Evolutionary conservation across 345 rosid species (phyloP).

Genomic region (Populus ilicifolia): DNA sequence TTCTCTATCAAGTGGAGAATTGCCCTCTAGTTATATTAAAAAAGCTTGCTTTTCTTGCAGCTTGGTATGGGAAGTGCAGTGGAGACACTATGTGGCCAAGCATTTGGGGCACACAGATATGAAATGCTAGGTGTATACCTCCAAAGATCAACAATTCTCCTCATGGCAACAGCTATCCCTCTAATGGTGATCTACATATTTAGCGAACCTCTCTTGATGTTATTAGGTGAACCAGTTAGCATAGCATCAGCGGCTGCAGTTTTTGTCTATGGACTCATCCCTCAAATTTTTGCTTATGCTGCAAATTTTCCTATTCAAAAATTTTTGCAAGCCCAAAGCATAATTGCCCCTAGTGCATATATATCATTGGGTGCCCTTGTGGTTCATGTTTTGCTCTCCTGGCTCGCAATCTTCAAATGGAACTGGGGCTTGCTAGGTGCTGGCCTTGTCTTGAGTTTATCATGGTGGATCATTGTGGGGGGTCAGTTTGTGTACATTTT

Average conservation of each 20-base stretch:
- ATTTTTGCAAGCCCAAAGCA: constrained; percentile 27
- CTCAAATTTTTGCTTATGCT: constrained; percentile 29
- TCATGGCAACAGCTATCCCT: constrained; percentile 44
- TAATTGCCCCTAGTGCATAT: constrained; percentile 21
- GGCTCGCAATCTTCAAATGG: constrained; percentile 17
- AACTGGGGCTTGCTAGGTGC: constrained; percentile 26
- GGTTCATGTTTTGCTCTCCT: constrained; percentile 15
- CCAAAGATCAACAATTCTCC: constrained; percentile 60
- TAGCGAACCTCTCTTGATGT: constrained; percentile 44
- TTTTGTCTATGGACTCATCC: constrained; percentile 32
- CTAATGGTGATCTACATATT: constrained; percentile 48
- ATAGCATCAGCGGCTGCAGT: constrained; percentile 54
- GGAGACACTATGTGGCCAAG: constrained; percentile 81
- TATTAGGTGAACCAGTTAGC: constrained; percentile 50
- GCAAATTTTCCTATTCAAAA: constrained; percentile 59
- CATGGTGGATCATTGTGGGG: constrained; percentile 23
- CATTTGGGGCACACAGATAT: constrained; percentile 60
- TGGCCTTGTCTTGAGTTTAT: constrained; percentile 18
- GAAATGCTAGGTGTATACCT: constrained; percentile 68
- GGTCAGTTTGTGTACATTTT: constrained; percentile 19
- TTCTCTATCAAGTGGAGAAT: background rate
- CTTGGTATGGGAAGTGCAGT: constrained; percentile 70
- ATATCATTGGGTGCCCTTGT: constrained; percentile 12
- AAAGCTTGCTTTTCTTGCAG: background rate
- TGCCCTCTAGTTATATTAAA: background rate